Percentiles rank a stretch among this genome's conserved stretches.
Evolutionary conservation across 805 yeast genomes (phyloP).

Genomic region (Candida ponderosae): DNA sequence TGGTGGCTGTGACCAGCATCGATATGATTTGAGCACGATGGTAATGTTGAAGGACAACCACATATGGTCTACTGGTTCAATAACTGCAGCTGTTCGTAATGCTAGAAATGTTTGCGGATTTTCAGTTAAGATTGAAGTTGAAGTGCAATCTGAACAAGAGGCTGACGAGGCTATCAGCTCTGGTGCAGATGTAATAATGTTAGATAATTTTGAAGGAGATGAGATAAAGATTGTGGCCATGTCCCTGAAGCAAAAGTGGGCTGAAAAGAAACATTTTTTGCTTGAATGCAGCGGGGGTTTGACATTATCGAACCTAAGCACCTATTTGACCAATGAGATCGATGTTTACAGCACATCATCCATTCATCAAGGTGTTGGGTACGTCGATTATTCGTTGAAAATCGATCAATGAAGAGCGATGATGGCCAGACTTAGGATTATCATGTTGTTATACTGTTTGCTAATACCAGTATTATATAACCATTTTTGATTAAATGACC

Average conservation of each 20-base stretch:
- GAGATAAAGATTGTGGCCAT: slow-evolving; percentile 59
- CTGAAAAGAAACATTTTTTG: slow-evolving; percentile 40
- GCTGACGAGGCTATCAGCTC: slow-evolving; percentile 91
- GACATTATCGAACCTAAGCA: slow-evolving; percentile 54
- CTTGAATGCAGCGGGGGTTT: slow-evolving; percentile 93
- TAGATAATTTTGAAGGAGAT: slow-evolving; percentile 75
- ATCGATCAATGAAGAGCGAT: slow-evolving; percentile 31
- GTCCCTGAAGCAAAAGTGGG: slow-evolving; percentile 51
- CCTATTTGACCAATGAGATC: slow-evolving; percentile 66
- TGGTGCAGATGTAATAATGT: slow-evolving; percentile 94
- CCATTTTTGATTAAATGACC: no score
- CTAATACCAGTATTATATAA: no score
- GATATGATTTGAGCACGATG: slow-evolving; percentile 89
- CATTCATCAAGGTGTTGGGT: slow-evolving; percentile 84
- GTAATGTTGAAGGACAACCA: slow-evolving; percentile 96
- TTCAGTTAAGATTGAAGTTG: slow-evolving; percentile 86
- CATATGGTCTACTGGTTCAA: slow-evolving; percentile 87
- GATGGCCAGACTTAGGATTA: background rate
- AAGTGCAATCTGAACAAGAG: slow-evolving; percentile 75
- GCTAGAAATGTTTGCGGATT: slow-evolving; percentile 86
- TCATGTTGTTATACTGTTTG: no score
- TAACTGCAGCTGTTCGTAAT: slow-evolving; percentile 68
- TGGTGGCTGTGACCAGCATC: slow-evolving; percentile 90
- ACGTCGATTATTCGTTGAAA: slow-evolving; percentile 80
- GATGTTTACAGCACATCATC: slow-evolving; percentile 89